Base-by-base conservation (phyloP, 148 eudicot genomes). In the Polygonum maritimum region DNA sequence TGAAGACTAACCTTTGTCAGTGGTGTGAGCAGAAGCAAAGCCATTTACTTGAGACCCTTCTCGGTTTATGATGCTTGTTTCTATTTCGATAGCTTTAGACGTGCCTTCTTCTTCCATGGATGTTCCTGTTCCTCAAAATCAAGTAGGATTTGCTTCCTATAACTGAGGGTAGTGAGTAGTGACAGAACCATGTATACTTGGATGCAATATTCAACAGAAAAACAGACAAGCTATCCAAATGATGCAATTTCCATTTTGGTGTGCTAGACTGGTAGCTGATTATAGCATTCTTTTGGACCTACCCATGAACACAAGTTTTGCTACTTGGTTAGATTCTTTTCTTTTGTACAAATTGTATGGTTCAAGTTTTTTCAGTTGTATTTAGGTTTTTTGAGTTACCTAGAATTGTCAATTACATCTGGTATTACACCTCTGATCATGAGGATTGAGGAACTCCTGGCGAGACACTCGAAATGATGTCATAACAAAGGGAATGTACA, bases 251-350 rank as follows among this genome's bases (percentile, higher is more conserved):
- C 71, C n/a, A 65, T 65, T 3, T 65, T 65, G 71, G 71, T 35
- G 71, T 65, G 71, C 71, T 65, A 15, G 71, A 65, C 71, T 65
- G 8, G 41, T 65, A 65, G 71, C 14, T 67, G 44, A 35, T 4
- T 67, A 36, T 10, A 36, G 21, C 16, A 67, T 14, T 57, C 63
- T 10, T 9, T 21, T 57, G 63, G 63, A 57, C 63, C 63, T 57
- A 51, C 63, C 63, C 26, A 60, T 21, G 67, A 8, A 26, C 18
- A 31, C 44, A 16, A 36, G 44, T 1, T 67, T 14, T 67, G 18
- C 21, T 35, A 38, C 41, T 36, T 62, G 3, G 31, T 10, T 51
- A 16, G 5, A n/a, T 3, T 51, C 55, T 51, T 51, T 51, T 51
- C n/a, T 15, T 51, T 51, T 49, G 47, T 44, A 51, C 18, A 14